Conservation (phyloP, 1,139 yeast genomes). For the Wickerhamiella infanticola region DNA sequence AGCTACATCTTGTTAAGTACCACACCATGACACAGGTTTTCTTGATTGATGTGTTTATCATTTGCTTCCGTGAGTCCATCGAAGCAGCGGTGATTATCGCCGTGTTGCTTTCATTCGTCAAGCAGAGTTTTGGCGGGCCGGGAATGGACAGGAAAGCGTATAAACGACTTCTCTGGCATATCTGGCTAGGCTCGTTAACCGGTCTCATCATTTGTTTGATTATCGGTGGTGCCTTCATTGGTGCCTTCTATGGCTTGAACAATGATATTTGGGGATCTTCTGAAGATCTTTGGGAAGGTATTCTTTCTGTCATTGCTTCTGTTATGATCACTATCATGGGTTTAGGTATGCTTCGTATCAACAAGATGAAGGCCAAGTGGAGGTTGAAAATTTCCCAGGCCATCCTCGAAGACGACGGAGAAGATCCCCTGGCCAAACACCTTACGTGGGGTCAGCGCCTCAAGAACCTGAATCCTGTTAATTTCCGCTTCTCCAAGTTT, state of each 20-base stretch:
- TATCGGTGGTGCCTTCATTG: conserved; percentile 75
- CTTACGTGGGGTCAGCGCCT: conserved; percentile 11
- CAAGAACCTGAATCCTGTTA: conserved; percentile 14
- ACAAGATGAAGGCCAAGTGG: conserved; percentile 86
- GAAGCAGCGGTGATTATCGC: conserved; percentile 87
- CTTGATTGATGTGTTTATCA: conserved; percentile 46
- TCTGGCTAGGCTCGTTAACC: conserved; percentile 58
- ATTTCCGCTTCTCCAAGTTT: conserved; percentile 16
- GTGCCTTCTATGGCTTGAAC: conserved; percentile 64
- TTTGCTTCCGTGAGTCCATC: conserved; percentile 75
- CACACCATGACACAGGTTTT: conserved; percentile 25
- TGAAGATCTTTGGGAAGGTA: conserved; percentile 92
- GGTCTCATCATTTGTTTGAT: conserved; percentile 64
- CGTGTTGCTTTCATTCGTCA: conserved; percentile 74
- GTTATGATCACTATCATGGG: conserved; percentile 82
- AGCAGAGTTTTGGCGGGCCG: conserved; percentile 57
- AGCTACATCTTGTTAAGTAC: not conserved
- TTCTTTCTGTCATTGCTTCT: conserved; percentile 69
- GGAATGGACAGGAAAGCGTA: conserved; percentile 37
- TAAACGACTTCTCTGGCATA: conserved; percentile 50
- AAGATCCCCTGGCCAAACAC: conserved; percentile 14
- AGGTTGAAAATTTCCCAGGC: conserved; percentile 77
- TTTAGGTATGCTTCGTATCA: conserved; percentile 74
- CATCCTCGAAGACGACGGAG: conserved; percentile 32
- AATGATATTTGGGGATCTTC: conserved; percentile 72